Conservation (phyloP, 2,329 filamentous ascomycete genomes). For the Pseudogymnoascus sp. region DNA sequence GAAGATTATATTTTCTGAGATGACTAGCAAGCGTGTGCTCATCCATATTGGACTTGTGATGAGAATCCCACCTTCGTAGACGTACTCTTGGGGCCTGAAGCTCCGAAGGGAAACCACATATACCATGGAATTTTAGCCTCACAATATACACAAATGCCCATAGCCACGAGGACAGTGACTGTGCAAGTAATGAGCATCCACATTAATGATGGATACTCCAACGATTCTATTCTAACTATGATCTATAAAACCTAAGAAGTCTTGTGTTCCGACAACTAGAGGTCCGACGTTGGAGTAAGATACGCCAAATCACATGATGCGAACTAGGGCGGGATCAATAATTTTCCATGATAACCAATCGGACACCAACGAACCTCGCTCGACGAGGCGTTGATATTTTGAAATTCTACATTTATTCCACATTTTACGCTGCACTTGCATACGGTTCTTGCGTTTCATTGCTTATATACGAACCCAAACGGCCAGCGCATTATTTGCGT, state of each 20-base stretch:
- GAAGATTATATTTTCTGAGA: background rate
- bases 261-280: too few species aligned
- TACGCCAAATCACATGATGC: background rate
- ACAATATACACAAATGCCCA: background rate
- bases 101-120: background rate
- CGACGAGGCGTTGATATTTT: background rate
- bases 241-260: too few species aligned
- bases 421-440: background rate
- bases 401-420: background rate
- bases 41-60: background rate
- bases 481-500: background rate
- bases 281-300: conserved; percentile 3
- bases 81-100: background rate
- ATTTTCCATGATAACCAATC: conserved; percentile 6
- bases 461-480: background rate
- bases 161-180: background rate
- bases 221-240: too few species aligned
- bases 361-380: background rate
- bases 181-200: background rate
- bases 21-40: background rate
- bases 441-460: background rate
- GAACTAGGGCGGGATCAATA: background rate
- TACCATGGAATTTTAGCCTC: background rate
- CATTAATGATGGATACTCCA: background rate
- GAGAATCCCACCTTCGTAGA: background rate